phyloP scores from a whole-genome alignment of 192 early-diverging fungal genomes.

The Coemansia sp. region DNA sequence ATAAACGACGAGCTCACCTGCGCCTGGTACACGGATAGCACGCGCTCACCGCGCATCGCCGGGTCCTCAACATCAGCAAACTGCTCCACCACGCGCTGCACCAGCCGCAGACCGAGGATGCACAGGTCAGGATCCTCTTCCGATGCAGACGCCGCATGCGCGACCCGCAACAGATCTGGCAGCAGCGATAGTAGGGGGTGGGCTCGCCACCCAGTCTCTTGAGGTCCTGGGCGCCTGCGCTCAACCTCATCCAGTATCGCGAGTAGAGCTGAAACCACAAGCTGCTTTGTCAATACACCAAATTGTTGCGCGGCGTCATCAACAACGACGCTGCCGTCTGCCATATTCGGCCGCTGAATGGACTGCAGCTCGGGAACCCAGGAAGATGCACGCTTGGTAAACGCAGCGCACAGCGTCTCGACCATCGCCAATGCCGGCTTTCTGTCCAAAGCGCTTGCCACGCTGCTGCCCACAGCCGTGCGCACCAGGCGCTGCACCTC shows the following conservation, averaged over 20 bases:
- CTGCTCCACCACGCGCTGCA: slow-evolving; percentile 75
- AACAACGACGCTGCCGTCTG: background rate
- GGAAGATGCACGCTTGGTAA: slow-evolving; percentile 20
- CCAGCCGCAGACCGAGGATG: slow-evolving; percentile 72
- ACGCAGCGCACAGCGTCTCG: slow-evolving; percentile 25
- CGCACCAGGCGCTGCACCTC: slow-evolving; percentile 27
- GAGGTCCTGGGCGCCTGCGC: slow-evolving; percentile 14
- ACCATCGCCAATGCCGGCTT: slow-evolving; percentile 7
- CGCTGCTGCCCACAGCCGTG: slow-evolving; percentile 10
- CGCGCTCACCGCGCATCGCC: slow-evolving; percentile 67
- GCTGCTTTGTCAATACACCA: slow-evolving; percentile 3
- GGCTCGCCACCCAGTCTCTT: background rate
- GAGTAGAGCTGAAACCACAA: slow-evolving; percentile 21
- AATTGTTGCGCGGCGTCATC: slow-evolving; percentile 11
- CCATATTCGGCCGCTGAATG: too few species aligned
- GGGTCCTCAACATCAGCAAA: slow-evolving; percentile 83
- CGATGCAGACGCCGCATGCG: slow-evolving; percentile 84
- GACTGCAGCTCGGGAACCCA: slow-evolving; percentile 1
- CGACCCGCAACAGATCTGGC: slow-evolving; percentile 84
- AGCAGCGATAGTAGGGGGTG: slow-evolving; percentile 49
- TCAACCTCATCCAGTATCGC: slow-evolving; percentile 19
- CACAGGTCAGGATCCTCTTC: slow-evolving; percentile 63
- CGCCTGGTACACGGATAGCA: slow-evolving; percentile 91
- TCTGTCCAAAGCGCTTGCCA: background rate
- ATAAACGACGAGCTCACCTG: slow-evolving; percentile 91